Conservation (phyloP, 2,329 filamentous ascomycete species). For the Penicillium janthinellum region DNA sequence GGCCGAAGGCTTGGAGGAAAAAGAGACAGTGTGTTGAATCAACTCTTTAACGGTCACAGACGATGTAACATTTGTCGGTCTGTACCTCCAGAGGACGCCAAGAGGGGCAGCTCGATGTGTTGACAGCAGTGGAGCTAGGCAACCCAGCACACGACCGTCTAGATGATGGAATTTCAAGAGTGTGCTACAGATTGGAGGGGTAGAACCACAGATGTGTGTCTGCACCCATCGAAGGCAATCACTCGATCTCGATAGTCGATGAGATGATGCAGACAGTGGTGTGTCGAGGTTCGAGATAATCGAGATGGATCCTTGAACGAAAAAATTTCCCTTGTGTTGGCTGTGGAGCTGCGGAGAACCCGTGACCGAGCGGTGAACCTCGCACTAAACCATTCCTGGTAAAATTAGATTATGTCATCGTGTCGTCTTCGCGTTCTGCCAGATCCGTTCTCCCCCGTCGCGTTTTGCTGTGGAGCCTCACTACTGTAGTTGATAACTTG, state of each 20-base stretch:
- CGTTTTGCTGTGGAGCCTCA: slow-evolving; percentile 4
- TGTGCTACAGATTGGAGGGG: slow-evolving; percentile 16
- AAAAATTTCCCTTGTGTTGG: slow-evolving; percentile 24
- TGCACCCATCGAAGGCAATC: slow-evolving; percentile 20
- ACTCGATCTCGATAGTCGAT: slow-evolving; percentile 11
- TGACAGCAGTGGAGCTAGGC: slow-evolving; percentile 16
- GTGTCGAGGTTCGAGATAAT: slow-evolving; percentile 12
- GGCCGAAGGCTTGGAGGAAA: slow-evolving; percentile 17
- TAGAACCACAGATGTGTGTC: slow-evolving; percentile 20
- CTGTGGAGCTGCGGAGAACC: slow-evolving; percentile 31
- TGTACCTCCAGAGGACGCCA: slow-evolving; percentile 9
- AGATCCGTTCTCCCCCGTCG: neutral
- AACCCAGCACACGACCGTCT: slow-evolving; percentile 29
- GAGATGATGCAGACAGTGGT: slow-evolving; percentile 20
- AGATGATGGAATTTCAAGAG: slow-evolving; percentile 6
- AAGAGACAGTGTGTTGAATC: slow-evolving; percentile 1
- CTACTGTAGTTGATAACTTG: too few species aligned
- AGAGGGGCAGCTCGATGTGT: slow-evolving; percentile 11
- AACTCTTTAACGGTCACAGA: slow-evolving; percentile 10
- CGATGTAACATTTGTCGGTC: slow-evolving; percentile 27
- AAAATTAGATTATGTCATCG: slow-evolving; percentile 21
- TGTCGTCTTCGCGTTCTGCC: slow-evolving; percentile 3
- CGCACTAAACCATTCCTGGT: slow-evolving; percentile 15
- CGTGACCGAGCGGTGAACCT: slow-evolving; percentile 25
- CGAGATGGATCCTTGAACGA: slow-evolving; percentile 12